A percentile compares a stretch with the other conserved stretches of the same genome.
phyloP scores from a whole-genome alignment of 179 eudicot species.

The Corrigiola litoralis region DNA sequence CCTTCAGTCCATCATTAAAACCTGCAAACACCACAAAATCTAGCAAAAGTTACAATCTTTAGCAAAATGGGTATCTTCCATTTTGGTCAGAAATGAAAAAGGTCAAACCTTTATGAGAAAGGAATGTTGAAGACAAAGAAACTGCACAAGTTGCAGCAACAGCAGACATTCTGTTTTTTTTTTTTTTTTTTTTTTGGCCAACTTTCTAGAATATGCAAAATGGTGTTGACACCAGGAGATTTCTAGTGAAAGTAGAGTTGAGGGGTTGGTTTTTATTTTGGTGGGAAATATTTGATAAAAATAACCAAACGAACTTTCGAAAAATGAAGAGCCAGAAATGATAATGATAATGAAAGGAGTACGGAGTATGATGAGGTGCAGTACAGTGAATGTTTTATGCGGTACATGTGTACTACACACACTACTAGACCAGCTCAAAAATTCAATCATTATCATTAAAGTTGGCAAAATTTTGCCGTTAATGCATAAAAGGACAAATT shows the following conservation, averaged over 20 bases:
- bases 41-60: not conserved
- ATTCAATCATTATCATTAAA: too few species aligned
- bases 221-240: not conserved
- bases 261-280: not conserved
- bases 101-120: slow-evolving; percentile 19
- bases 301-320: not conserved
- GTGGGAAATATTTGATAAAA: not conserved
- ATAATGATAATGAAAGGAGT: too few species aligned
- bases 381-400: not conserved
- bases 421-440: too few species aligned
- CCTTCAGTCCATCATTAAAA: slow-evolving; percentile 18
- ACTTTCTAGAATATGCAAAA: not conserved
- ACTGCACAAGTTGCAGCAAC: slow-evolving; percentile 16
- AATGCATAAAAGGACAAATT: too few species aligned
- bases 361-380: too few species aligned
- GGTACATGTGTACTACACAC: not conserved
- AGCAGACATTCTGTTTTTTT: slow-evolving; percentile 7
- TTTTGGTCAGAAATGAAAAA: not conserved
- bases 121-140: slow-evolving; percentile 24
- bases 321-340: not conserved
- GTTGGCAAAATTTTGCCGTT: too few species aligned
- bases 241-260: not conserved
- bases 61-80: not conserved
- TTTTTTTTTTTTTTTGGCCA: not conserved
- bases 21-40: slow-evolving; percentile 17